Percentiles rank a stretch among this genome's conserved stretches.
Conservation (phyloP, 441 rosid genomes). For the Gossypium aridum region DNA sequence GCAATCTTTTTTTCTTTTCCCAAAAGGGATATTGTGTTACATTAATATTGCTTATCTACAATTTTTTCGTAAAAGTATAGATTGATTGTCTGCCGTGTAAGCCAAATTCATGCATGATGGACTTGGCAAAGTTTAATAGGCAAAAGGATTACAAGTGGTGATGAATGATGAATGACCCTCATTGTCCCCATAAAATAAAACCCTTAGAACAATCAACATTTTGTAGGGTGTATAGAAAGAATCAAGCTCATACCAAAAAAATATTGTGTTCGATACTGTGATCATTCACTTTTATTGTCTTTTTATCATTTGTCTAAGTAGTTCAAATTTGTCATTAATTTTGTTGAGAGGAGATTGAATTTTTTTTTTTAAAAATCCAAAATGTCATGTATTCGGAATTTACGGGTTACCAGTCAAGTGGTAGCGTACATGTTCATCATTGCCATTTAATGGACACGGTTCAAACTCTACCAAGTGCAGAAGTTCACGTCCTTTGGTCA, state of each 20-base stretch:
- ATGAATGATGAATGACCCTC: slow-evolving; percentile 15
- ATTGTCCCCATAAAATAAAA: neutral
- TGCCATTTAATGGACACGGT: too few relatives aligned
- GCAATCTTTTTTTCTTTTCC: neutral
- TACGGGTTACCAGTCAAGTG: too few relatives aligned
- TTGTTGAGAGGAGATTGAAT: too few relatives aligned
- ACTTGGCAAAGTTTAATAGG: slow-evolving; percentile 1
- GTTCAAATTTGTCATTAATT: neutral
- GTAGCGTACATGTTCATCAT: too few relatives aligned
- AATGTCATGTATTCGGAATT: too few relatives aligned
- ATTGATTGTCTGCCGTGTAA: slow-evolving; percentile 15
- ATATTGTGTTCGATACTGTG: slow-evolving; percentile 5
- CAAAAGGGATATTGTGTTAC: slow-evolving; percentile 17
- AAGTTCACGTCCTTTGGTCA: too few relatives aligned
- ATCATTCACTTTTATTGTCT: neutral
- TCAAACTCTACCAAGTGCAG: too few relatives aligned
- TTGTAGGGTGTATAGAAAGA: slow-evolving; percentile 1
- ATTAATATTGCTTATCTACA: neutral
- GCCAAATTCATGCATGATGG: slow-evolving; percentile 10
- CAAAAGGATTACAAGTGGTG: slow-evolving; percentile 11
- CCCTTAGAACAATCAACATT: neutral
- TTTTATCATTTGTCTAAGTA: neutral
- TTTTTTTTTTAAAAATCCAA: too few relatives aligned
- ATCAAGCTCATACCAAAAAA: slow-evolving; percentile 12
- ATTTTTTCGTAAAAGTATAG: neutral